phyloP scores from a whole-genome alignment of 2,329 filamentous ascomycete species.

The Exophiala mesophila region DNA sequence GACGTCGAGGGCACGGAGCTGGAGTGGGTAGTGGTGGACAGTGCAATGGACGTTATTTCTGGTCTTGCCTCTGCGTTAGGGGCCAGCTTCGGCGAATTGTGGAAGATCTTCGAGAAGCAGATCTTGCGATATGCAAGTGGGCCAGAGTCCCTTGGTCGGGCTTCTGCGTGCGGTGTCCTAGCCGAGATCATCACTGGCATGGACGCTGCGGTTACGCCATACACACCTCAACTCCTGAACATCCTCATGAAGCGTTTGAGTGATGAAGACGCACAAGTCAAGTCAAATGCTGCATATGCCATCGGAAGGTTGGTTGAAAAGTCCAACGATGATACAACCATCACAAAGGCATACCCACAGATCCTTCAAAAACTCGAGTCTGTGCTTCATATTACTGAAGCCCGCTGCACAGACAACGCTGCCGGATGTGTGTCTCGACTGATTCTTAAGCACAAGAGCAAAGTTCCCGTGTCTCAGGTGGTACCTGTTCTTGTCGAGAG shows the following conservation, averaged over 20 bases:
- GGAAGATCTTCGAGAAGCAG: constrained; percentile 93
- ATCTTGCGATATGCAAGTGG: constrained; percentile 83
- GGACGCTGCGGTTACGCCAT: constrained; percentile 73
- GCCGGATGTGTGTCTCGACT: constrained; percentile 86
- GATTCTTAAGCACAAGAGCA: constrained; percentile 83
- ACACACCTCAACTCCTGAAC: constrained; percentile 70
- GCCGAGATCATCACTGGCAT: constrained; percentile 87
- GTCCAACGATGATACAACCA: constrained; percentile 67
- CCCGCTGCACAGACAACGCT: constrained; percentile 85
- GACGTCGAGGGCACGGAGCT: constrained; percentile 84
- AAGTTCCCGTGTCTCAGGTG: constrained; percentile 73
- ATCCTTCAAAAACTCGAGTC: constrained; percentile 85
- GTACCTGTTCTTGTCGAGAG: constrained; percentile 68
- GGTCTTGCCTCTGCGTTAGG: constrained; percentile 80
- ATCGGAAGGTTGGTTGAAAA: constrained; percentile 78
- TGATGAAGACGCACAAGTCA: constrained; percentile 85
- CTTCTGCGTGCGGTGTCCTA: constrained; percentile 83
- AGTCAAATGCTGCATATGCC: constrained; percentile 92
- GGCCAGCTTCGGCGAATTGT: constrained; percentile 74
- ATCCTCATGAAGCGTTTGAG: constrained; percentile 78
- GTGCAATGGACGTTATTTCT: constrained; percentile 83
- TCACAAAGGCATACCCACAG: constrained; percentile 67
- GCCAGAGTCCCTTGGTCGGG: constrained; percentile 80
- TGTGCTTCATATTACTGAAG: constrained; percentile 69
- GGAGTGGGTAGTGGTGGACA: constrained; percentile 95